Conservation (phyloP, 306 rosid species). For the Quercus suber region DNA sequence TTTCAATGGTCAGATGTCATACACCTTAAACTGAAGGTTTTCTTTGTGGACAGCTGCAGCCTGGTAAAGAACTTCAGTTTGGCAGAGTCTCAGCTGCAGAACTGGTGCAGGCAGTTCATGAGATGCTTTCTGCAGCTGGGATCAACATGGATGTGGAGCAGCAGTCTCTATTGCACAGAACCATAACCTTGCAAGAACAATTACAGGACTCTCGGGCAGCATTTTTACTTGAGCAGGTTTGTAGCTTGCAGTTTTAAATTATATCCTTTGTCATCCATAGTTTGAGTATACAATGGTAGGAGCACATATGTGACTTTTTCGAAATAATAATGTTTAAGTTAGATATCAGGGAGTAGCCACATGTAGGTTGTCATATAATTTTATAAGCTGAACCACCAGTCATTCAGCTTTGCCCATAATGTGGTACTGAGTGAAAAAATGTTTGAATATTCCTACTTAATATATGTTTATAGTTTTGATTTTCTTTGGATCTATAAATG, state of each 20-base stretch:
- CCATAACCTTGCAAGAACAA: constrained; percentile 76
- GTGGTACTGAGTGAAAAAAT: background rate
- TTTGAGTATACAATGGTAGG: background rate
- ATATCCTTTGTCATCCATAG: constrained; percentile 2
- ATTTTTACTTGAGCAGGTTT: constrained; percentile 83
- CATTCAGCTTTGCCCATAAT: background rate
- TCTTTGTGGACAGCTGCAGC: constrained; percentile 39
- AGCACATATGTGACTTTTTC: background rate
- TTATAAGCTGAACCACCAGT: background rate
- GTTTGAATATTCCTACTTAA: background rate
- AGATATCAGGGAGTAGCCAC: background rate
- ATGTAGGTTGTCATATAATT: background rate
- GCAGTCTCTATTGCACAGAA: constrained; percentile 71
- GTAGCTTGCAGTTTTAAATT: constrained; percentile 21
- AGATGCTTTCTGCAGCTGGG: constrained; percentile 92
- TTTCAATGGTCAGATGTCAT: constrained; percentile 9
- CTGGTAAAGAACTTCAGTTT: constrained; percentile 53
- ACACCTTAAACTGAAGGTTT: constrained; percentile 33
- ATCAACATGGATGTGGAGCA: constrained; percentile 83
- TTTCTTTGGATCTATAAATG: constrained; percentile 7
- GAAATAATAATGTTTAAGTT: background rate
- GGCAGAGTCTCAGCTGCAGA: constrained; percentile 85
- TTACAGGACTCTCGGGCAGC: constrained; percentile 79
- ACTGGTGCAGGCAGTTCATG: constrained; percentile 89
- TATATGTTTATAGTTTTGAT: background rate